phyloP scores from a whole-genome alignment of 257 asterid species.

The Solanum lycopersicoides region DNA sequence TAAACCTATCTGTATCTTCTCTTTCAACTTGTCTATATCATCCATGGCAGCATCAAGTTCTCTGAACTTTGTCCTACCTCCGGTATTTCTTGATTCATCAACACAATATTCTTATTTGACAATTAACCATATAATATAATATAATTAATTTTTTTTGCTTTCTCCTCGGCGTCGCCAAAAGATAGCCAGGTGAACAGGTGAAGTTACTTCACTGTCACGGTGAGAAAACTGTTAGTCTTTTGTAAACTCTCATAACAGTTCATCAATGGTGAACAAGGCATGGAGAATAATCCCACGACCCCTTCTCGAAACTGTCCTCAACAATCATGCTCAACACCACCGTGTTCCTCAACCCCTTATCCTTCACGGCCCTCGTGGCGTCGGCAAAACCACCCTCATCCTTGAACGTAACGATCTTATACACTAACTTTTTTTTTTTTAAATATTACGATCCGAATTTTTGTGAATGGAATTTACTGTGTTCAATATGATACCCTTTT shows the following conservation, averaged over 20 bases:
- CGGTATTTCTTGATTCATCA: too few relatives aligned
- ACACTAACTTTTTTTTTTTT: background rate
- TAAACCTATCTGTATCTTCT: too few relatives aligned
- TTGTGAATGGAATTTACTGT: background rate
- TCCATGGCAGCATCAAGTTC: too few relatives aligned
- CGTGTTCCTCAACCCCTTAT: conserved; percentile 92
- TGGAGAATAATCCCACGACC: conserved; percentile 93
- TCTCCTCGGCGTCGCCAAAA: too few relatives aligned
- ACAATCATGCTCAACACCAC: conserved; percentile 86
- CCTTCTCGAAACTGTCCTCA: conserved; percentile 71
- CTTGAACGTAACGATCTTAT: conserved; percentile 47
- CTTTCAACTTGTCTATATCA: too few relatives aligned
- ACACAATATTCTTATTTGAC: too few relatives aligned
- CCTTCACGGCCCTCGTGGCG: conserved; percentile 98
- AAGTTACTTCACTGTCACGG: too few relatives aligned
- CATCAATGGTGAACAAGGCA: conserved; percentile 50
- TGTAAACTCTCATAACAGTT: background rate
- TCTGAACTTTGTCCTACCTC: too few relatives aligned
- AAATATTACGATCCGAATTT: background rate
- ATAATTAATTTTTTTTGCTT: too few relatives aligned
- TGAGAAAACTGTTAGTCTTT: background rate
- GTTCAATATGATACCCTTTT: background rate
- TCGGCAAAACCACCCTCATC: conserved; percentile 93
- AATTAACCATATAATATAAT: too few relatives aligned
- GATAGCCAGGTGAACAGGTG: too few relatives aligned